These are phyloP conservation scores for Physaria fendleri DNA, from an alignment of 345 rosid genomes.

Conservation along the genomic window DNA sequence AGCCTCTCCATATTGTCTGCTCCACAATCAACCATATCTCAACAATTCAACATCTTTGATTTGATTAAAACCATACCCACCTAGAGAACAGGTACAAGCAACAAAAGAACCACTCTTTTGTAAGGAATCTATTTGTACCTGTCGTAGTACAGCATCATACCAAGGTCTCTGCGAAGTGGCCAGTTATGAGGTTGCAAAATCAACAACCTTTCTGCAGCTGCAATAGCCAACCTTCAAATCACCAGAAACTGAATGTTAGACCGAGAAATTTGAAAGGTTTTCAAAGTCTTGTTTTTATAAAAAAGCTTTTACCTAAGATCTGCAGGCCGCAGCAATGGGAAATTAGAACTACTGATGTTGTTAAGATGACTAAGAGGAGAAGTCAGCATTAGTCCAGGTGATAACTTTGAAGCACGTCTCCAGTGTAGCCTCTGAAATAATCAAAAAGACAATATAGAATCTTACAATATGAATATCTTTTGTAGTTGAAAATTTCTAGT, in stretches of 20 bases:
- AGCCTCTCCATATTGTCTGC: conserved; percentile 71
- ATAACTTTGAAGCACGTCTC: conserved; percentile 83
- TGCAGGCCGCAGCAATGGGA: conserved; percentile 60
- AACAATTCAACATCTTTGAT: background rate
- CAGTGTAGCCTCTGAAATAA: conserved; percentile 74
- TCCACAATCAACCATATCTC: conserved; percentile 3
- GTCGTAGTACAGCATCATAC: conserved; percentile 80
- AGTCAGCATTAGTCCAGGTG: conserved; percentile 76
- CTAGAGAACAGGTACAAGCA: background rate
- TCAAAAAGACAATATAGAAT: background rate
- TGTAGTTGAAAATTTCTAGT: background rate
- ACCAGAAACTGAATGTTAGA: conserved; percentile 7
- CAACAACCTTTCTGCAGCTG: conserved; percentile 82
- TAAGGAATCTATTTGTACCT: conserved; percentile 29
- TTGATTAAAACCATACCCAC: background rate
- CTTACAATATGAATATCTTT: background rate
- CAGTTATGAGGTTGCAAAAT: conserved; percentile 85
- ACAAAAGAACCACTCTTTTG: background rate
- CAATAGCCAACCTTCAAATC: conserved; percentile 63
- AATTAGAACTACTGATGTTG: conserved; percentile 33
- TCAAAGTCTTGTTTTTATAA: background rate
- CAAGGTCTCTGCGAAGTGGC: conserved; percentile 80
- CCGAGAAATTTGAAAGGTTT: background rate
- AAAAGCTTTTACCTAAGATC: conserved; percentile 64
- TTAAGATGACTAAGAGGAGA: conserved; percentile 69